phyloP scores from a whole-genome alignment of 2,329 filamentous ascomycete genomes.

The Fusarium bulbicola region DNA sequence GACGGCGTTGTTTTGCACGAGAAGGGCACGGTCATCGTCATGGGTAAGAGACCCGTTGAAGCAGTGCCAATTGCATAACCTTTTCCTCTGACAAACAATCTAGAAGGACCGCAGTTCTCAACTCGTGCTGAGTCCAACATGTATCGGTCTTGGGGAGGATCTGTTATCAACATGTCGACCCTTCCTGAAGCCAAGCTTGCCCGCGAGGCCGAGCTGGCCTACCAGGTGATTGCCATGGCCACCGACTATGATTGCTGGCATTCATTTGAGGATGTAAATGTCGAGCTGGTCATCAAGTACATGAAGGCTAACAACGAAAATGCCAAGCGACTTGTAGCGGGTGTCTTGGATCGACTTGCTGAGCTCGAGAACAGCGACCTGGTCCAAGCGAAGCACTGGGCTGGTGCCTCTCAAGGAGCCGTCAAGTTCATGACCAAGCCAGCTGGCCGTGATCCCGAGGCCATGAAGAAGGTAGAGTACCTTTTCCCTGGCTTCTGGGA shows the following conservation, averaged over 20 bases:
- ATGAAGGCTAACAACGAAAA: conserved; percentile 95
- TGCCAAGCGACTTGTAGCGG: conserved; percentile 83
- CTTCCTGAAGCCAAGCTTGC: conserved; percentile 96
- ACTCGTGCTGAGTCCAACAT: conserved; percentile 95
- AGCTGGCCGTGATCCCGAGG: conserved; percentile 76
- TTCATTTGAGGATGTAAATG: conserved; percentile 82
- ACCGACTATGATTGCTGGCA: conserved; percentile 99
- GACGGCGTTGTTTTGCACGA: conserved; percentile 88
- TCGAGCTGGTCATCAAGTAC: conserved; percentile 96
- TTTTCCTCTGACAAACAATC: conserved; percentile 29
- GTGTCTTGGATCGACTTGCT: conserved; percentile 85
- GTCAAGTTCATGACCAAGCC: conserved; percentile 84
- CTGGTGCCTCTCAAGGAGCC: conserved; percentile 78
- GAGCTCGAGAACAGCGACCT: conserved; percentile 79
- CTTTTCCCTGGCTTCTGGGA: conserved; percentile 85
- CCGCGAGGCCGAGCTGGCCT: conserved; percentile 93
- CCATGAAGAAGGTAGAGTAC: conserved; percentile 82
- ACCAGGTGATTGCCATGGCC: conserved; percentile 99
- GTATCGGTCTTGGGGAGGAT: conserved; percentile 93
- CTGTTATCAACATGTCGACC: conserved; percentile 97
- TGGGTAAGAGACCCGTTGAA: conserved; percentile 64
- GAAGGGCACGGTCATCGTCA: conserved; percentile 87
- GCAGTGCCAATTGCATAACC: neutral
- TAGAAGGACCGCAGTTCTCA: conserved; percentile 97
- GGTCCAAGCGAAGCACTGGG: conserved; percentile 82